Conservation (phyloP, 306 rosid genomes). For the Begonia fuchsioides region DNA sequence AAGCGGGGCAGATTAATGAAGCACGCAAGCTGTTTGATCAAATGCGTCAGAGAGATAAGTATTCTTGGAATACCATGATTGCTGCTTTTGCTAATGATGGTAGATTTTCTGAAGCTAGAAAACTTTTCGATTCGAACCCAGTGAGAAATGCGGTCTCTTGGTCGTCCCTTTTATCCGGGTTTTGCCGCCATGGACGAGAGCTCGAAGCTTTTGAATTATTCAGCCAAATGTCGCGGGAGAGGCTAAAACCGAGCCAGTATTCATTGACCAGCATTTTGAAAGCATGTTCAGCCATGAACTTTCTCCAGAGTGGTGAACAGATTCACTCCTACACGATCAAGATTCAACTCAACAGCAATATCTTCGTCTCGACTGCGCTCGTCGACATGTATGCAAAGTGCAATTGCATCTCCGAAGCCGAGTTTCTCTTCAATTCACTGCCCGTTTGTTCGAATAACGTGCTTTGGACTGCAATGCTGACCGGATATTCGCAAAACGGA, state of each 20-base stretch:
- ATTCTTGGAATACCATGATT: slow-evolving; percentile 70
- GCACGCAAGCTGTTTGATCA: slow-evolving; percentile 65
- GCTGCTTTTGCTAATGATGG: slow-evolving; percentile 53
- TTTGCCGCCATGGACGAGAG: slow-evolving; percentile 36
- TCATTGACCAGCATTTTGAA: slow-evolving; percentile 62
- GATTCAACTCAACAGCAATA: slow-evolving; percentile 33
- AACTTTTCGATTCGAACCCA: slow-evolving; percentile 36
- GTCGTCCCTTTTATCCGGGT: slow-evolving; percentile 75
- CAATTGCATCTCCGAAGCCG: slow-evolving; percentile 48
- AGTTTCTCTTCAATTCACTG: slow-evolving; percentile 35
- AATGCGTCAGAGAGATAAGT: slow-evolving; percentile 54
- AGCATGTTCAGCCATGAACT: slow-evolving; percentile 45
- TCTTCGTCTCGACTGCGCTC: slow-evolving; percentile 56
- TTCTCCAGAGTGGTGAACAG: slow-evolving; percentile 47
- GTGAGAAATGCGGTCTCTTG: slow-evolving; percentile 45
- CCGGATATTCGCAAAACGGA: slow-evolving; percentile 81
- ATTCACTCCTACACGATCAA: slow-evolving; percentile 57
- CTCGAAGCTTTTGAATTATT: slow-evolving; percentile 53
- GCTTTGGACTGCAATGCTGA: slow-evolving; percentile 72
- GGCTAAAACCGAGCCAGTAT: slow-evolving; percentile 49
- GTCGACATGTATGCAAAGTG: slow-evolving; percentile 90
- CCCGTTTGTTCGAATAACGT: slow-evolving; percentile 44
- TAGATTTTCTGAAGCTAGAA: slow-evolving; percentile 43
- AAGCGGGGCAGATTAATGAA: slow-evolving; percentile 40
- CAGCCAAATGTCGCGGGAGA: slow-evolving; percentile 50